Percentiles rank a stretch among this genome's conserved stretches.
Conservation (phyloP, 768 basidiomycete genomes). For the Tylopilus intermedius region DNA sequence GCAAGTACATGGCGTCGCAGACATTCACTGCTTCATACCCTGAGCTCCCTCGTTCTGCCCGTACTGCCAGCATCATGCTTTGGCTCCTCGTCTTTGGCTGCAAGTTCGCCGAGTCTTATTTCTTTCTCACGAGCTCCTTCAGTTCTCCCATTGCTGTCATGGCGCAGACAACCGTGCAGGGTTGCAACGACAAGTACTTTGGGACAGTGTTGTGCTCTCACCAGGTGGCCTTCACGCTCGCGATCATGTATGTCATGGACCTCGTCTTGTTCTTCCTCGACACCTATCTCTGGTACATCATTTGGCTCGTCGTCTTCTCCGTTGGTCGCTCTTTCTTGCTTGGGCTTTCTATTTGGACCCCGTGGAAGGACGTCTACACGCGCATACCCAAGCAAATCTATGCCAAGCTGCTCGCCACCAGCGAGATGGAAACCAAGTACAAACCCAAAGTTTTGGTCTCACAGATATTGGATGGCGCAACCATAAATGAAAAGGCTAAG, state of each 20-base stretch:
- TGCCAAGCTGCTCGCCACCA: slow-evolving; percentile 91
- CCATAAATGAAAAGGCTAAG: slow-evolving; percentile 74
- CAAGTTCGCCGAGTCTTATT: slow-evolving; percentile 96
- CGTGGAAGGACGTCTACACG: slow-evolving; percentile 97
- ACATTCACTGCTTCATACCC: slow-evolving; percentile 99
- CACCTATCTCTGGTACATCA: slow-evolving; percentile 99
- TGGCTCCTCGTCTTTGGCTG: slow-evolving; percentile 95
- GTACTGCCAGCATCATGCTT: slow-evolving; percentile 76
- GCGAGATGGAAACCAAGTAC: slow-evolving; percentile 99
- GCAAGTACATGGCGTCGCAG: slow-evolving; percentile 98
- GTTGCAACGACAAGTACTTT: slow-evolving; percentile 81
- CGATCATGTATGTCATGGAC: slow-evolving; percentile 99
- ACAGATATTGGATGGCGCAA: slow-evolving; percentile 73
- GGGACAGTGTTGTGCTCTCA: slow-evolving; percentile 79
- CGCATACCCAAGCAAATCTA: slow-evolving; percentile 96
- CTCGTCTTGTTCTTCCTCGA: slow-evolving; percentile 97
- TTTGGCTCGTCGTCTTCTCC: slow-evolving; percentile 95
- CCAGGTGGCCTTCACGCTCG: slow-evolving; percentile 89
- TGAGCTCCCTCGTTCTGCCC: slow-evolving; percentile 60
- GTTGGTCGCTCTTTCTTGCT: slow-evolving; percentile 86
- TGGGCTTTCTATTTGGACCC: slow-evolving; percentile 97
- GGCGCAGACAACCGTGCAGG: slow-evolving; percentile 91
- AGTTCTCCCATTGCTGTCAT: slow-evolving; percentile 93
- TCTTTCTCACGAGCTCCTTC: slow-evolving; percentile 97
- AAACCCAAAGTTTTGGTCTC: slow-evolving; percentile 99